phyloP scores from a whole-genome alignment of 2,329 filamentous ascomycete genomes.

The Fusarium papillatum region DNA sequence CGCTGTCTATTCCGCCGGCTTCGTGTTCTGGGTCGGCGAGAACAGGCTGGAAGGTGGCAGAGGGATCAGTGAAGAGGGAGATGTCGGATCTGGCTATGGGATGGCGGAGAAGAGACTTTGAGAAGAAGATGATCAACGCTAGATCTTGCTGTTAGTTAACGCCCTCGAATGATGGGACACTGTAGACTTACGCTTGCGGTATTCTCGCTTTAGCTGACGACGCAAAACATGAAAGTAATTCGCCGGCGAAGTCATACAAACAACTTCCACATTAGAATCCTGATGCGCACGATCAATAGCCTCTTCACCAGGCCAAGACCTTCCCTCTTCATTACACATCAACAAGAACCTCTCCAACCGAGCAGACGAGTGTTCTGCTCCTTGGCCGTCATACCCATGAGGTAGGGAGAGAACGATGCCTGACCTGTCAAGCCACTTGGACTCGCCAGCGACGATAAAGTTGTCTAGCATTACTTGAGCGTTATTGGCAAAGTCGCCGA shows the following conservation, averaged over 20 bases:
- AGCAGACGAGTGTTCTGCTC: conserved; percentile 96
- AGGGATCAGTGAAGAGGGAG: conserved; percentile 87
- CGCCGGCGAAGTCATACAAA: conserved; percentile 92
- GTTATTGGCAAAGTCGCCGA: conserved; percentile 99
- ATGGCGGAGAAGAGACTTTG: conserved; percentile 94
- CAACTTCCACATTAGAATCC: conserved; percentile 99
- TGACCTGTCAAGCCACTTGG: conserved; percentile 98
- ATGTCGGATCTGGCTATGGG: conserved; percentile 89
- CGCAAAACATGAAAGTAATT: conserved; percentile 97
- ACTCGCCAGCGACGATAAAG: conserved; percentile 96
- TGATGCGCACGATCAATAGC: conserved; percentile 87
- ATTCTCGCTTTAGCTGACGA: conserved; percentile 97
- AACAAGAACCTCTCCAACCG: conserved; percentile 97
- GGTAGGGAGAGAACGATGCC: conserved; percentile 95
- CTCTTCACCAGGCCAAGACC: conserved; percentile 77
- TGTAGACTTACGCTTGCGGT: conserved; percentile 88
- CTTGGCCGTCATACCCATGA: conserved; percentile 98
- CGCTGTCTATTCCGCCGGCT: conserved; percentile 75
- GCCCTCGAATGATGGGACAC: rapidly evolving
- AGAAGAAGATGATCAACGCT: conserved; percentile 98
- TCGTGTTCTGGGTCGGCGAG: conserved; percentile 90
- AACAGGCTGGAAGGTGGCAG: conserved; percentile 91
- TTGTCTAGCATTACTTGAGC: conserved; percentile 99
- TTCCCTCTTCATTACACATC: conserved; percentile 95
- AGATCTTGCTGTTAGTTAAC: conserved; percentile 21